Percentiles rank a stretch among this genome's conserved stretches.
phyloP scores from a whole-genome alignment of 2,329 filamentous ascomycete genomes.

The Blastomyces parvus region DNA sequence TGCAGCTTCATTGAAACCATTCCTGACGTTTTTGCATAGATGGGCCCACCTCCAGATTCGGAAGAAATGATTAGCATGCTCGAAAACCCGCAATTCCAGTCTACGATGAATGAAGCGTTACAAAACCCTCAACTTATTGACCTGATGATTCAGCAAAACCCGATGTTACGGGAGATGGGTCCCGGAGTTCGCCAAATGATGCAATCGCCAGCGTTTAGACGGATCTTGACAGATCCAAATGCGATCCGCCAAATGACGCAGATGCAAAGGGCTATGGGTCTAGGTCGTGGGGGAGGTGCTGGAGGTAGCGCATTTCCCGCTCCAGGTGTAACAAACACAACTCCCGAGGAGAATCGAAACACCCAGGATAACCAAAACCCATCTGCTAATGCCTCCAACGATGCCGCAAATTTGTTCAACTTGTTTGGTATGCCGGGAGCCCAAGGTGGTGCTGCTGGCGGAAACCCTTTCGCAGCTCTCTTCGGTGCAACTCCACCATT shows the following conservation, averaged over 20 bases:
- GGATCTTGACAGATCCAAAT: constrained; percentile 87
- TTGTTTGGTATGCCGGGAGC: constrained; percentile 23
- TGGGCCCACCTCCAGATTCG: constrained; percentile 75
- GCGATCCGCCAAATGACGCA: constrained; percentile 72
- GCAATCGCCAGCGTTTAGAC: constrained; percentile 75
- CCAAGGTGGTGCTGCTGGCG: constrained; percentile 18
- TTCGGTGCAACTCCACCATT: constrained; percentile 37
- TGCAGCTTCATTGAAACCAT: not conserved
- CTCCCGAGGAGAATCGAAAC: constrained; percentile 45
- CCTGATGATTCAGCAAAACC: constrained; percentile 88
- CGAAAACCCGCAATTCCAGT: constrained; percentile 74
- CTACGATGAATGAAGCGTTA: constrained; percentile 86
- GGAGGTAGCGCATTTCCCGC: constrained; percentile 62
- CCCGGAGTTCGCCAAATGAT: constrained; percentile 75
- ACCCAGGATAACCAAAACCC: constrained; percentile 31
- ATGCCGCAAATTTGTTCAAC: constrained; percentile 28
- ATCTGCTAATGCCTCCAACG: constrained; percentile 20
- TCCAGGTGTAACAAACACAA: constrained; percentile 83
- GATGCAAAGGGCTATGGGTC: constrained; percentile 59
- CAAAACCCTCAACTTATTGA: constrained; percentile 92
- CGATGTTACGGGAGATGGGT: constrained; percentile 61
- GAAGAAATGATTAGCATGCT: constrained; percentile 79
- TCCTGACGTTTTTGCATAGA: constrained; percentile 44
- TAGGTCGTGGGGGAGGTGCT: constrained; percentile 43
- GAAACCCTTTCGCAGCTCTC: constrained; percentile 55